phyloP scores from a whole-genome alignment of 768 basidiomycete genomes.

The Hygrocybe punicea region DNA sequence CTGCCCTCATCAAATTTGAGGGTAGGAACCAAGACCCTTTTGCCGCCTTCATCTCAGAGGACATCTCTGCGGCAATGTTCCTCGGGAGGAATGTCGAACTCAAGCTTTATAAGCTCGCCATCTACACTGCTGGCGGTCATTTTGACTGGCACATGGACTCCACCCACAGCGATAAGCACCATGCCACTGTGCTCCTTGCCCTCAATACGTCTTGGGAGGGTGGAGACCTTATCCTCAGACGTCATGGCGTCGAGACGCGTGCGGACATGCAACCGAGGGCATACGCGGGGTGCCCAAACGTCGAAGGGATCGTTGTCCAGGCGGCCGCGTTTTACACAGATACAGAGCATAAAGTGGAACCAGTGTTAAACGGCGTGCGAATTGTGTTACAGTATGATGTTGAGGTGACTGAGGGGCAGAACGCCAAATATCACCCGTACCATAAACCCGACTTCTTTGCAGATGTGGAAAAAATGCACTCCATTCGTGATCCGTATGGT shows the following conservation, averaged over 20 bases:
- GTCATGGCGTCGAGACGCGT: slow-evolving; percentile 8
- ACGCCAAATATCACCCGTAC: background rate
- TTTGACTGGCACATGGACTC: slow-evolving; percentile 22
- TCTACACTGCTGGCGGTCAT: slow-evolving; percentile 18
- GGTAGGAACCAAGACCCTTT: background rate
- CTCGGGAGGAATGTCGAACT: slow-evolving; percentile 2
- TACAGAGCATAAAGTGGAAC: slow-evolving; percentile 18
- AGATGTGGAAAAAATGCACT: background rate
- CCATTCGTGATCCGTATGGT: background rate
- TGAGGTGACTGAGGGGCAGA: background rate
- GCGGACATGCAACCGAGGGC: slow-evolving; percentile 8
- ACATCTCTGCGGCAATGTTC: slow-evolving; percentile 2
- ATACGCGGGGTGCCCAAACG: background rate
- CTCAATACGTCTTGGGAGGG: slow-evolving; percentile 18
- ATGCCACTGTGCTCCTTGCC: slow-evolving; percentile 16
- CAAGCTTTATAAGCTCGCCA: slow-evolving; percentile 16
- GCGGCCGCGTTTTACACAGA: slow-evolving; percentile 18
- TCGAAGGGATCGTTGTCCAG: background rate
- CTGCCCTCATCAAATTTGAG: background rate
- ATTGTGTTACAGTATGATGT: slow-evolving; percentile 19
- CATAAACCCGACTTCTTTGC: background rate
- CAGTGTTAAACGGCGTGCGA: slow-evolving; percentile 13
- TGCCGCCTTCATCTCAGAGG: background rate
- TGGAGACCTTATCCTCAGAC: slow-evolving; percentile 15
- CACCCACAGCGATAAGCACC: slow-evolving; percentile 19